Evolutionary conservation across 176 grass and related monocot species (phyloP), one percentile per base, ranked within the genome.

Genomic region (Urochloa ruziziensis): DNA sequence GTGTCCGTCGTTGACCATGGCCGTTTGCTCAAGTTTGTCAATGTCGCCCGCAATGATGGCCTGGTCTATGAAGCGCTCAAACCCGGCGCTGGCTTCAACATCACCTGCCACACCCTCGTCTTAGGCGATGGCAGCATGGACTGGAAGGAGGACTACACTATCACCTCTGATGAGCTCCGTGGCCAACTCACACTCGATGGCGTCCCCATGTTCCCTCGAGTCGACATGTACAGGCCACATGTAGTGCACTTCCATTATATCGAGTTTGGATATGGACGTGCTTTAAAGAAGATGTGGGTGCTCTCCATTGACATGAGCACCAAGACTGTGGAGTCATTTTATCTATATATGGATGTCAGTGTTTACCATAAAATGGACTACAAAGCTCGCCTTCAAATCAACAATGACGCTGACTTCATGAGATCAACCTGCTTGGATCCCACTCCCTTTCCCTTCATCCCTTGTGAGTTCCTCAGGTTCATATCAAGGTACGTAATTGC

Each of bases 41-140:
- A 81, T 21, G 33, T 81, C 33, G 34, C 23, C 15, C 36, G 21
- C 11, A 0, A 68, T 6, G 65, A 42, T n/a, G 36, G 9, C 36
- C 24, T 67, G 34, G 21, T 27, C 32, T 23, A 44, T 21, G 49
- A 51, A 34, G 4, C n/a, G 1, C 65, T 81, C 35, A 32, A 10
- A 42, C 17, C 35, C 15, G 51, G 51, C 4, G 5, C 51, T 6
- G 34, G 65, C 65, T 81, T 81, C 48, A 70, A 65, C 34, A 23
- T 81, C 79, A 81, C 79, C 24, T 81, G 65, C 36, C 24, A 81
- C 51, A 70, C 49, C 17, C 48, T 82, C 49, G 8, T 11, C 3
- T 34, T 30, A 16, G 17, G 23, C 2, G 16, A 3, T 17, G 44
- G 21, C 7, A 40, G 39, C 39, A 40, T 40, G 17, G 17, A 6